Evolutionary conservation across 1,284 basidiomycete genomes (phyloP).

Genomic region (Chondrostereum purpureum): DNA sequence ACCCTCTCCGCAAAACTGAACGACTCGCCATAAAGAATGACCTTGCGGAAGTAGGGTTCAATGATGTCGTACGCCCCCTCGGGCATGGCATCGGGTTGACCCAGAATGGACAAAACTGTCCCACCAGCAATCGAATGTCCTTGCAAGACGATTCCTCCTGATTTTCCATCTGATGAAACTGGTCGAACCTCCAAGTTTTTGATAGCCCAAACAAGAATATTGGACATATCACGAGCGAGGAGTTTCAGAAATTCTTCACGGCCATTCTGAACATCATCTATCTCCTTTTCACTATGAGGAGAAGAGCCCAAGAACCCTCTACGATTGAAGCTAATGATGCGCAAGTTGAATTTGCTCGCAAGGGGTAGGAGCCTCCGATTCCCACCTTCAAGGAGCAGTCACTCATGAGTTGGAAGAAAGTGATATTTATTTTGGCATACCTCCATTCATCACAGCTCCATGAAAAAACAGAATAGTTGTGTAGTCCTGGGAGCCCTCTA

Average conservation of each 20-base stretch:
- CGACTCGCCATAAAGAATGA: too few relatives aligned
- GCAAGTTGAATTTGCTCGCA: conserved; percentile 21
- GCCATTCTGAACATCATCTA: conserved; percentile 20
- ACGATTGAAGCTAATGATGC: conserved; percentile 24
- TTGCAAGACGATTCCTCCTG: too few relatives aligned
- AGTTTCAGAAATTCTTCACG: conserved; percentile 22
- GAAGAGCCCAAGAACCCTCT: conserved; percentile 29
- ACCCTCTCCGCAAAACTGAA: too few relatives aligned
- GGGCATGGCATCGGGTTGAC: too few relatives aligned
- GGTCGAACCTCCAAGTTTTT: too few relatives aligned
- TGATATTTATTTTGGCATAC: conserved; percentile 14
- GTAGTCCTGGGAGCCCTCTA: conserved; percentile 21
- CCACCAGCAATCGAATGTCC: too few relatives aligned
- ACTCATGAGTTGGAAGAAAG: background rate
- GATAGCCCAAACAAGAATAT: too few relatives aligned
- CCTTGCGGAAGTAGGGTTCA: too few relatives aligned
- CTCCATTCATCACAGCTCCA: conserved; percentile 24
- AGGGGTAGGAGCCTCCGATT: too few relatives aligned
- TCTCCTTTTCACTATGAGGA: conserved; percentile 24
- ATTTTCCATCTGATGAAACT: too few relatives aligned
- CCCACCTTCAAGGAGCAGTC: conserved; percentile 18
- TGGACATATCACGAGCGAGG: conserved; percentile 5
- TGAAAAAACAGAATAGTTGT: conserved; percentile 27
- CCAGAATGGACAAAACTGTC: too few relatives aligned
- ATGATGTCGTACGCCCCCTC: too few relatives aligned